Conservation (phyloP, 305 asterid genomes). For the Plantago rigida region DNA sequence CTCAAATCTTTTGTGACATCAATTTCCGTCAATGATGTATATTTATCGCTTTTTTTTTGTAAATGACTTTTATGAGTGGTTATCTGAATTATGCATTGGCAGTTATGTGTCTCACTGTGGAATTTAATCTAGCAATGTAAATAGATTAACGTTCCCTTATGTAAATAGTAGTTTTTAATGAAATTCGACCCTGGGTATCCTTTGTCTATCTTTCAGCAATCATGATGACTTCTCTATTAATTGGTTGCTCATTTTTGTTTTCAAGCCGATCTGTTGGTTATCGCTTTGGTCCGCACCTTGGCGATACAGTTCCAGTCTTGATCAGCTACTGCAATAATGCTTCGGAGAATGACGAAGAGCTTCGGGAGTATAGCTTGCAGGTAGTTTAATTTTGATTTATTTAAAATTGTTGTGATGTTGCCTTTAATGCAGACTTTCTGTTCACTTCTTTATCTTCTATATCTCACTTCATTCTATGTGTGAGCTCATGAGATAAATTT, state of each 20-base stretch:
- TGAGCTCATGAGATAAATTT: not conserved
- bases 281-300: slow-evolving; percentile 97
- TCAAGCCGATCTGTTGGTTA: slow-evolving; percentile 95
- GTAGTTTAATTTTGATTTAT: slow-evolving; percentile 30
- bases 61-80: no score
- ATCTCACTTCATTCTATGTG: slow-evolving; percentile 13
- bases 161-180: no score
- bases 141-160: no score
- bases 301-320: slow-evolving; percentile 82
- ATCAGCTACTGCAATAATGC: slow-evolving; percentile 81
- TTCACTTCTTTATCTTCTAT: slow-evolving; percentile 11
- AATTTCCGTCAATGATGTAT: no score
- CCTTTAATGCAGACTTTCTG: not conserved
- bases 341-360: slow-evolving; percentile 98
- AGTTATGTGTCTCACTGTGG: no score
- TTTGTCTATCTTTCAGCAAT: not conserved
- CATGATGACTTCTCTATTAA: slow-evolving; percentile 21
- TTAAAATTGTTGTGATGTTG: not conserved
- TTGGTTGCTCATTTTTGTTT: slow-evolving; percentile 22
- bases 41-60: no score
- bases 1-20: no score
- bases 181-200: slow-evolving; percentile 2
- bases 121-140: no score
- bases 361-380: slow-evolving; percentile 97
- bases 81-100: no score